Percentiles rank a stretch among this genome's conserved stretches.
Conservation (phyloP, 805 yeast species). For the Cyberlindnera galapagoensis region DNA sequence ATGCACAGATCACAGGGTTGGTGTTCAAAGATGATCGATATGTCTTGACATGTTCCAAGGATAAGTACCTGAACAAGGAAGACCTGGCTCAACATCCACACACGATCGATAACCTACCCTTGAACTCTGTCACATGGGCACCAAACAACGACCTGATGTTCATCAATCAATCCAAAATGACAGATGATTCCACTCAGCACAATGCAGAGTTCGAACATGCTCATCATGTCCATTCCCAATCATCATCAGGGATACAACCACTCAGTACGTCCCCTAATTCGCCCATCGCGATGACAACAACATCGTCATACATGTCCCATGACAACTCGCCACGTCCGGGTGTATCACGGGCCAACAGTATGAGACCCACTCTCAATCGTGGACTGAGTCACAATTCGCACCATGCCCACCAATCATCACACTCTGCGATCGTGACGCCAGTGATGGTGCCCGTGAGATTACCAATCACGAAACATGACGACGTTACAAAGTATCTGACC, state of each 20-base stretch:
- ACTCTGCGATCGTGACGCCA: constrained; percentile 17
- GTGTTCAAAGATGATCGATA: constrained; percentile 41
- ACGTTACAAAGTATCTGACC: constrained; percentile 41
- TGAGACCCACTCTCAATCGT: constrained; percentile 15
- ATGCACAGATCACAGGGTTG: constrained; percentile 49
- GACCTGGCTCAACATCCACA: constrained; percentile 38
- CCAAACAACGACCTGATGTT: constrained; percentile 43
- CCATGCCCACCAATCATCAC: constrained; percentile 5
- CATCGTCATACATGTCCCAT: constrained; percentile 1
- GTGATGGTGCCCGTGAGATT: constrained; percentile 19
- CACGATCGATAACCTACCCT: constrained; percentile 43
- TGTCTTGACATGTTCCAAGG: constrained; percentile 47
- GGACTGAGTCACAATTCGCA: constrained; percentile 14
- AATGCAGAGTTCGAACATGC: constrained; percentile 1
- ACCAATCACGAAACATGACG: constrained; percentile 19
- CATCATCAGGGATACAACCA: not conserved
- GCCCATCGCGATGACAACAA: not conserved
- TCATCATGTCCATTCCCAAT: not conserved
- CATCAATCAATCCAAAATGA: constrained; percentile 37
- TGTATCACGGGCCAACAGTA: constrained; percentile 18
- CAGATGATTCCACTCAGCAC: constrained; percentile 3
- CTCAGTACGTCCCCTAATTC: constrained; percentile 15
- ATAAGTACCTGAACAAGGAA: constrained; percentile 40
- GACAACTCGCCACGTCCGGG: constrained; percentile 21
- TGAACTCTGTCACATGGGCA: constrained; percentile 54